phyloP scores from a whole-genome alignment of 129 eudicot genomes.

The Calendula officinalis region DNA sequence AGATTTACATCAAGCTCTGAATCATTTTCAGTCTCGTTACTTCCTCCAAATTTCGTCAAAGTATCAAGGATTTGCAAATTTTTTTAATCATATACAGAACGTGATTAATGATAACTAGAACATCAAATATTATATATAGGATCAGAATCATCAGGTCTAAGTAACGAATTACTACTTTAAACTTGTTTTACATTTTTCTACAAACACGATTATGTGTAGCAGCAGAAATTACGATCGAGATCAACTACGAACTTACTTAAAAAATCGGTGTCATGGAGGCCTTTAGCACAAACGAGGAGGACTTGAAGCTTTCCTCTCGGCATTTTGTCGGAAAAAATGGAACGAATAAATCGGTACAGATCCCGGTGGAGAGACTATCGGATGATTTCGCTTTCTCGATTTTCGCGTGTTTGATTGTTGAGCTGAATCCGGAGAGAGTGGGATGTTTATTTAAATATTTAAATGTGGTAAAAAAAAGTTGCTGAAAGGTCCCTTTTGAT shows the following conservation, averaged over 20 bases:
- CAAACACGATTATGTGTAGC: not conserved
- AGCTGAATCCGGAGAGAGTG: slow-evolving; percentile 31
- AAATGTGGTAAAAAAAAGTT: not conserved
- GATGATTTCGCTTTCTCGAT: slow-evolving; percentile 20
- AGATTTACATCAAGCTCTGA: slow-evolving; percentile 7
- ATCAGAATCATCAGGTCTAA: slow-evolving; percentile 23
- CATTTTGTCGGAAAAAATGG: slow-evolving; percentile 39
- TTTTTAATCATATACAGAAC: slow-evolving; percentile 5
- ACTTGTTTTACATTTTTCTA: not conserved
- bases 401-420: slow-evolving; percentile 23
- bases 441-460: not conserved
- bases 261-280: slow-evolving; percentile 69
- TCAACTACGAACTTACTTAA: slow-evolving; percentile 41
- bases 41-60: not conserved
- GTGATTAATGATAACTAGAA: not conserved
- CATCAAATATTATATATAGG: not conserved
- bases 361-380: slow-evolving; percentile 38
- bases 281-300: slow-evolving; percentile 61
- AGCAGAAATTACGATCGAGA: not conserved
- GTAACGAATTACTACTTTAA: not conserved
- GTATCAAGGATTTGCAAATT: not conserved
- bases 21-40: not conserved
- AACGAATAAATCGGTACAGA: slow-evolving; percentile 12
- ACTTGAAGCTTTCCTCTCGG: slow-evolving; percentile 57
- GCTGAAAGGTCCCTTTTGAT: slow-evolving; percentile 3